Conservation (phyloP, 1,284 basidiomycete species). For the Coniophora puteana region DNA sequence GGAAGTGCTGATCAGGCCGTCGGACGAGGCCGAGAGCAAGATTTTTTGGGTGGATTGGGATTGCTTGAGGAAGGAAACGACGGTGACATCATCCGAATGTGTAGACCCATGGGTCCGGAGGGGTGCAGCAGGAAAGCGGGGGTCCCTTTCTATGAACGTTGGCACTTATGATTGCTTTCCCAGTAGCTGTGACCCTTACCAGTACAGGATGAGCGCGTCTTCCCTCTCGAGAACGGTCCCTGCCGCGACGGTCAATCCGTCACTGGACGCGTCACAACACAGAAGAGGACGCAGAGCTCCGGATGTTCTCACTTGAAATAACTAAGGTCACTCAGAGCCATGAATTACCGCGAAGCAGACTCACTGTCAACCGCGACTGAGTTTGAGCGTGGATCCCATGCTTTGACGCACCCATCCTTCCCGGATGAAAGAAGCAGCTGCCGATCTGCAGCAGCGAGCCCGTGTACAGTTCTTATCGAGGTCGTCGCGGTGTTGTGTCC, state of each 20-base stretch:
- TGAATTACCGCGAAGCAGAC: constrained; percentile 24
- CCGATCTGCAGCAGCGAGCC: constrained; percentile 27
- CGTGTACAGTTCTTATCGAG: constrained; percentile 37
- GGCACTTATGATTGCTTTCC: constrained; percentile 2
- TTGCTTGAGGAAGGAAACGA: constrained; percentile 47
- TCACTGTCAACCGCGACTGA: constrained; percentile 55
- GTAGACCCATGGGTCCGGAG: constrained; percentile 55
- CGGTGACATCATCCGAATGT: constrained; percentile 77
- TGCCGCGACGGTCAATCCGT: constrained; percentile 64
- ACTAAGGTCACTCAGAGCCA: constrained; percentile 35
- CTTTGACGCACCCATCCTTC: constrained; percentile 58
- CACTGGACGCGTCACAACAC: constrained; percentile 63
- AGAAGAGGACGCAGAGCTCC: constrained; percentile 47
- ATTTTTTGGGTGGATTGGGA: constrained; percentile 30
- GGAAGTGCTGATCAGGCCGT: constrained; percentile 67
- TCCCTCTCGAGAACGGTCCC: constrained; percentile 69
- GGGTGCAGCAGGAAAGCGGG: constrained; percentile 46
- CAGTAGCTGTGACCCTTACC: constrained; percentile 38
- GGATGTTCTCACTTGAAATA: constrained; percentile 40
- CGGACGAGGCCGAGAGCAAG: constrained; percentile 67
- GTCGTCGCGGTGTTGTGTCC: constrained; percentile 56
- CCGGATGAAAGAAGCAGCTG: constrained; percentile 55
- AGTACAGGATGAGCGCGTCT: constrained; percentile 70
- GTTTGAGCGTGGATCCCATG: constrained; percentile 67
- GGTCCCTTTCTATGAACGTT: constrained; percentile 45